Conservation (phyloP, 2,329 filamentous ascomycete genomes). For the Xylariaceae sp. region DNA sequence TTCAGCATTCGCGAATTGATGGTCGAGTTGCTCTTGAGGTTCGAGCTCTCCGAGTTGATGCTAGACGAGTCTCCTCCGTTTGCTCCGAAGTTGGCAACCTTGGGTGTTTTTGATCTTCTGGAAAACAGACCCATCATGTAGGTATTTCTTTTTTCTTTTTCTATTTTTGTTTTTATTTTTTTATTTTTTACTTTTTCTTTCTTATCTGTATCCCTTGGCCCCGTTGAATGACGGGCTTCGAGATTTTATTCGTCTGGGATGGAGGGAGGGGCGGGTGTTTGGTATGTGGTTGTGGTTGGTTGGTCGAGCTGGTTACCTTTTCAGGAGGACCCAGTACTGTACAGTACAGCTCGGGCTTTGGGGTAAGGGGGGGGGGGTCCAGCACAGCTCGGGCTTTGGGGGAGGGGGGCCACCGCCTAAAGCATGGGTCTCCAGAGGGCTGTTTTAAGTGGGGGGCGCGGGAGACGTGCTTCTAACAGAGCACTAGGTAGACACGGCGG, state of each 20-base stretch:
- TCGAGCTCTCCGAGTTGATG: constrained; percentile 54
- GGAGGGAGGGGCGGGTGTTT: not conserved
- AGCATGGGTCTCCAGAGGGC: not conserved
- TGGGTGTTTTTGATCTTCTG: constrained; percentile 56
- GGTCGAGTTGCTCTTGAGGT: constrained; percentile 45
- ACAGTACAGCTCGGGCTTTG: too few relatives aligned
- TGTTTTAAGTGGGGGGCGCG: not conserved
- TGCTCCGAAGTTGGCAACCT: constrained; percentile 43
- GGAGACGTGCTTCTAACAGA: too few relatives aligned
- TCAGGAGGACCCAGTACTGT: too few relatives aligned
- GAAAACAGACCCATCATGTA: constrained; percentile 58
- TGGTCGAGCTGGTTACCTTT: not conserved
- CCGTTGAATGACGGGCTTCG: not conserved
- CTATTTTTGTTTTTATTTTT: not conserved
- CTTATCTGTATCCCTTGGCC: not conserved
- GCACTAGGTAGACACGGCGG: not conserved
- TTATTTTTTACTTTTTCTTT: not conserved
- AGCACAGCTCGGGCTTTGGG: not conserved
- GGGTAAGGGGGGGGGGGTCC: not conserved
- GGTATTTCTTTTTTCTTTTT: not conserved
- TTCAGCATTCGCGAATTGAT: constrained; percentile 46
- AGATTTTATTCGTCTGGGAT: not conserved
- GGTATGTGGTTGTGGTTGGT: not conserved
- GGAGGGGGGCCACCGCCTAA: not conserved
- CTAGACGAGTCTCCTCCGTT: constrained; percentile 52